Percentiles rank a stretch among this genome's conserved stretches.
Evolutionary conservation across 192 early-diverging fungal genomes (phyloP).

Genomic region (Coemansia sp.): DNA sequence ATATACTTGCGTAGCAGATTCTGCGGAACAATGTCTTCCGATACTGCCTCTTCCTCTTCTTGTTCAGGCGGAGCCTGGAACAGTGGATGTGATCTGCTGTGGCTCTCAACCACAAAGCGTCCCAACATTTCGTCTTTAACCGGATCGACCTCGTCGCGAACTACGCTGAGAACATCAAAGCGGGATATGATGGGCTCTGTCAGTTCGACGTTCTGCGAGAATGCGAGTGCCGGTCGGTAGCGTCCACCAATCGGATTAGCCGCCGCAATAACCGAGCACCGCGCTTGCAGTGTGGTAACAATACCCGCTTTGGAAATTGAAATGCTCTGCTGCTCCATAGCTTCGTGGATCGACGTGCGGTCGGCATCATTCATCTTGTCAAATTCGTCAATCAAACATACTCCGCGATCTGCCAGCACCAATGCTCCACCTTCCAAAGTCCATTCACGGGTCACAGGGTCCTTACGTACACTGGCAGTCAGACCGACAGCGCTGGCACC

Average conservation of each 20-base stretch:
- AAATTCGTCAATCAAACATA: constrained; percentile 88
- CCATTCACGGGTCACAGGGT: constrained; percentile 84
- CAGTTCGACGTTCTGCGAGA: constrained; percentile 96
- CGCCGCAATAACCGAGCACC: constrained; percentile 78
- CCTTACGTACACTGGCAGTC: constrained; percentile 80
- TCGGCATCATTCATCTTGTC: constrained; percentile 92
- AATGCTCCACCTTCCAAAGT: constrained; percentile 86
- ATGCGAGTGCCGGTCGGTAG: constrained; percentile 86
- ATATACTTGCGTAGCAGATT: constrained; percentile 84
- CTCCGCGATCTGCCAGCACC: constrained; percentile 83
- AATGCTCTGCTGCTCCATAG: constrained; percentile 89
- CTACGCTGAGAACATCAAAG: constrained; percentile 96
- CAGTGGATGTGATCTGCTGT: constrained; percentile 87
- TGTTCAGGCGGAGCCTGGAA: constrained; percentile 31
- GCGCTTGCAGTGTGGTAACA: constrained; percentile 79
- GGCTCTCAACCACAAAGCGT: constrained; percentile 90
- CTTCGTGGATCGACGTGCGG: constrained; percentile 92
- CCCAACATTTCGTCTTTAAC: constrained; percentile 87
- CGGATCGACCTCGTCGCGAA: constrained; percentile 89
- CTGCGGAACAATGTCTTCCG: constrained; percentile 65
- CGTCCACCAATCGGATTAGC: constrained; percentile 84
- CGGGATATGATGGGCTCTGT: constrained; percentile 98
- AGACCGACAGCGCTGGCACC: constrained; percentile 83
- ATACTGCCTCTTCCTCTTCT: constrained; percentile 47
- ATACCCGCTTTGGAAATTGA: constrained; percentile 89